These are phyloP conservation scores for Glebionis coronaria DNA, from an alignment of 129 eudicot genomes.

Conservation along the genomic window DNA sequence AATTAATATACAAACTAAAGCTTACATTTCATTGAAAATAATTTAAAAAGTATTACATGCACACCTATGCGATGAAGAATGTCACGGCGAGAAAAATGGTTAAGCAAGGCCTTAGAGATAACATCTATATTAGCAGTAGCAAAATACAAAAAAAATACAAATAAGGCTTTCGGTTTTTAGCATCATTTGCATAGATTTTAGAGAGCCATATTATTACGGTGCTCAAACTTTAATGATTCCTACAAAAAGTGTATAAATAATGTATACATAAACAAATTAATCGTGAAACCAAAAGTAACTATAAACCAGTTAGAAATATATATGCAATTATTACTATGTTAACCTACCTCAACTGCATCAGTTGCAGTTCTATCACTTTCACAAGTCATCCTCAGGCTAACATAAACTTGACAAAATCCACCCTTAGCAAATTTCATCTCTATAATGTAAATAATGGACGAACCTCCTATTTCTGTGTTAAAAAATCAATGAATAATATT, in stretches of 20 bases:
- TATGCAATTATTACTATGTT: neutral
- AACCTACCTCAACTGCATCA: slow-evolving; percentile 81
- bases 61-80: too few species aligned
- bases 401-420: slow-evolving; percentile 99
- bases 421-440: slow-evolving; percentile 95
- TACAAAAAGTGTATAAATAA: slow-evolving; percentile 12
- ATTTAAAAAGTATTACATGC: too few species aligned
- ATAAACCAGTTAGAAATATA: slow-evolving; percentile 1
- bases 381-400: slow-evolving; percentile 79
- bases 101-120: too few species aligned
- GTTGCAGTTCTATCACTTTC: slow-evolving; percentile 80
- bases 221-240: slow-evolving; percentile 94
- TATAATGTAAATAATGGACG: slow-evolving; percentile 75
- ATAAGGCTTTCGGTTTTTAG: too few species aligned
- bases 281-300: neutral
- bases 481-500: slow-evolving; percentile 1
- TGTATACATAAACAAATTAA: neutral
- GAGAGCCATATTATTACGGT: too few species aligned
- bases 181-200: too few species aligned
- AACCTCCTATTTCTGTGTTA: slow-evolving; percentile 89
- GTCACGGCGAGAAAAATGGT: too few species aligned
- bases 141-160: too few species aligned
- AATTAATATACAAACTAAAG: too few species aligned
- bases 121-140: too few species aligned
- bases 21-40: too few species aligned